Evolutionary conservation across 1,284 basidiomycete genomes (phyloP), one percentile per base, ranked within the genome.

Genomic region (Ustilago curta): DNA sequence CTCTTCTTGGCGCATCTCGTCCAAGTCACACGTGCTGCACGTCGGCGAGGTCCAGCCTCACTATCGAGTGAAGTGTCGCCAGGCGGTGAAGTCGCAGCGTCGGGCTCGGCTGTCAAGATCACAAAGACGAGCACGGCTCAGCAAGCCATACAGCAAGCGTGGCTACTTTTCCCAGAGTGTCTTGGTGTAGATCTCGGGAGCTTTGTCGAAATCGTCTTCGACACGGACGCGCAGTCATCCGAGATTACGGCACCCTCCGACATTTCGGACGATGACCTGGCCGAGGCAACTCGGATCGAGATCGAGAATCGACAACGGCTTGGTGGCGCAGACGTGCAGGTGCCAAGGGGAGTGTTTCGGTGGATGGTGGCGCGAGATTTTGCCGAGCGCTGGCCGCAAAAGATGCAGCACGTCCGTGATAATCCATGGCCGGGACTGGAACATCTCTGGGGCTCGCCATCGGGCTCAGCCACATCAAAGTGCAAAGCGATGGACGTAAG

Each of bases 311-410:
- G 68, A 35, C 57, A 56, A 42, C 45, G 37, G 31, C 40, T 65
- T 8, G 45, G 27, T 7, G 68, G 68, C 7, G 58, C 62, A 8
- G 62, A 65, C 11, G 55, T 58, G 8, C n/a, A 55, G 21, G 59
- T 70, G 44, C 62, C 68, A 2, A 54, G 55, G 40, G 68, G 62
- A 3, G 59, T 70, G 12, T 70, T 47, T 49, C 62, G 62, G n/a
- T 70, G 68, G 68, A 70, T 70, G 68, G 68, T 70, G 1, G 68
- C 62, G 8, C 39, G 44, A 40, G 68, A 70, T 31, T 70, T 70
- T 51, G 68, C 68, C 0, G 54, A 65, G 31, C 49, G 68, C 32
- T 70, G 62, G 62, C 68, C 68, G 3, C 40, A 65, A n/a, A 70
- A 65, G 48, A 59, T 70, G 27, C 37, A 44, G 39, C 50, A 48